phyloP scores from a whole-genome alignment of 768 basidiomycete genomes.

The Auricularia auricula-judae region DNA sequence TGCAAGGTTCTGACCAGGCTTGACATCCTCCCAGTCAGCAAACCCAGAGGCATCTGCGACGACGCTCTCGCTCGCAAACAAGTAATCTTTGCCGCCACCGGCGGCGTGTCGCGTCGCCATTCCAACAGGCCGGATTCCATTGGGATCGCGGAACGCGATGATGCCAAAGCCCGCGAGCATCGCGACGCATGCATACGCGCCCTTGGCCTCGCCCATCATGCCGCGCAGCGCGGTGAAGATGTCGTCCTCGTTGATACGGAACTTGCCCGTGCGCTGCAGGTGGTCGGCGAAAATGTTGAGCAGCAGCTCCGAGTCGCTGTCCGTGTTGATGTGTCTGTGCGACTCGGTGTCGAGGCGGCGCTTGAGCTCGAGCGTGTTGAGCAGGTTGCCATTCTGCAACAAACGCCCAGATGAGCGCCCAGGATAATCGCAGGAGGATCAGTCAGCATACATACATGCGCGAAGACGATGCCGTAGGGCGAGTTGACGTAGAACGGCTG shows the following conservation, averaged over 20 bases:
- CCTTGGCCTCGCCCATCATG: constrained; percentile 78
- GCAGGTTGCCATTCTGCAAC: constrained; percentile 89
- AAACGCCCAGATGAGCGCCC: background rate
- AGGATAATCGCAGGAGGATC: constrained; percentile 1
- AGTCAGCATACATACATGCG: constrained; percentile 58
- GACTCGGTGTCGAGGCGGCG: constrained; percentile 93
- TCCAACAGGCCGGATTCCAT: constrained; percentile 91
- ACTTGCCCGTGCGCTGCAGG: constrained; percentile 95
- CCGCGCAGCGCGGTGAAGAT: constrained; percentile 90
- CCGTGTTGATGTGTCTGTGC: constrained; percentile 97
- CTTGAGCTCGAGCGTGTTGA: constrained; percentile 80
- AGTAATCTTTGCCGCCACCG: constrained; percentile 63
- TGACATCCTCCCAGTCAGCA: constrained; percentile 85
- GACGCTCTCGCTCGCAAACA: constrained; percentile 91
- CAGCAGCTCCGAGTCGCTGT: constrained; percentile 93
- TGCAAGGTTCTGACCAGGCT: constrained; percentile 45
- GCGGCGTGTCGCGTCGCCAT: constrained; percentile 57
- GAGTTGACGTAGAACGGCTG: constrained; percentile 99
- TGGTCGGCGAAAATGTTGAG: constrained; percentile 97
- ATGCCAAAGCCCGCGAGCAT: constrained; percentile 99
- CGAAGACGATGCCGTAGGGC: constrained; percentile 98
- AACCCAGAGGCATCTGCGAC: constrained; percentile 93
- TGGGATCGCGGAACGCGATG: constrained; percentile 95
- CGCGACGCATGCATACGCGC: constrained; percentile 95
- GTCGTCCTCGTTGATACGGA: constrained; percentile 98